phyloP scores from a whole-genome alignment of 2,329 filamentous ascomycete species.

The Phialemonium atrogriseum region DNA sequence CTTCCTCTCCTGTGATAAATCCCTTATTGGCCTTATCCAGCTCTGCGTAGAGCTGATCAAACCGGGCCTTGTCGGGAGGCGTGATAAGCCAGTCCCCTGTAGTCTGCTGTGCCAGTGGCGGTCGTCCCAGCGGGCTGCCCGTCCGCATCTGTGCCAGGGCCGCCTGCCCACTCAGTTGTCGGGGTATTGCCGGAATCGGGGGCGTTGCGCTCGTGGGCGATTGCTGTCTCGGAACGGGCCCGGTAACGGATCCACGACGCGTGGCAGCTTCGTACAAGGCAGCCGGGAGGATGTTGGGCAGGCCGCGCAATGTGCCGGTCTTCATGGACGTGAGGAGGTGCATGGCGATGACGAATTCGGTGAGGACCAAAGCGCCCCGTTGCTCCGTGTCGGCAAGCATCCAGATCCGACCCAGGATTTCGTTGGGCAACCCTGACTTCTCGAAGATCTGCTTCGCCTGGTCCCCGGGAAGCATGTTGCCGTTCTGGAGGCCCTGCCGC shows the following conservation, averaged over 20 bases:
- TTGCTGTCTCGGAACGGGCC: conserved; percentile 32
- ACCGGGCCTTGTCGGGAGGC: conserved; percentile 75
- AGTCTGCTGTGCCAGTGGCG: conserved; percentile 35
- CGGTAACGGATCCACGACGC: conserved; percentile 47
- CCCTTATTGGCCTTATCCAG: conserved; percentile 77
- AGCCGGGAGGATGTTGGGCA: conserved; percentile 74
- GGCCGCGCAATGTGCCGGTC: conserved; percentile 66
- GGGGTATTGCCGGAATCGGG: conserved; percentile 62
- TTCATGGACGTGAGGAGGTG: conserved; percentile 90
- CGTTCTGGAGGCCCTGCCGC: conserved; percentile 71
- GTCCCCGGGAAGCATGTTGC: conserved; percentile 67
- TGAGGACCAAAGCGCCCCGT: conserved; percentile 73
- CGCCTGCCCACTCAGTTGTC: conserved; percentile 67
- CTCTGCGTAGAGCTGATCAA: conserved; percentile 76
- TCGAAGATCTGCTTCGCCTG: conserved; percentile 93
- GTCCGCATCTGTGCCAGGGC: conserved; percentile 52
- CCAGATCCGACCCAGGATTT: conserved; percentile 92
- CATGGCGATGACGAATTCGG: conserved; percentile 98
- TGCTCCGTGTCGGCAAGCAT: conserved; percentile 90
- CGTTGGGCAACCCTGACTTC: conserved; percentile 81
- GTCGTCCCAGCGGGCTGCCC: conserved; percentile 47
- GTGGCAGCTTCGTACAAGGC: conserved; percentile 86
- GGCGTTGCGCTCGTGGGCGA: conserved; percentile 41
- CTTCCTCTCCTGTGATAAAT: conserved; percentile 87
- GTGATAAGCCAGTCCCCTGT: conserved; percentile 71